Conservation (phyloP, 495 filamentous ascomycete species). For the Lichenothelia convexa region DNA sequence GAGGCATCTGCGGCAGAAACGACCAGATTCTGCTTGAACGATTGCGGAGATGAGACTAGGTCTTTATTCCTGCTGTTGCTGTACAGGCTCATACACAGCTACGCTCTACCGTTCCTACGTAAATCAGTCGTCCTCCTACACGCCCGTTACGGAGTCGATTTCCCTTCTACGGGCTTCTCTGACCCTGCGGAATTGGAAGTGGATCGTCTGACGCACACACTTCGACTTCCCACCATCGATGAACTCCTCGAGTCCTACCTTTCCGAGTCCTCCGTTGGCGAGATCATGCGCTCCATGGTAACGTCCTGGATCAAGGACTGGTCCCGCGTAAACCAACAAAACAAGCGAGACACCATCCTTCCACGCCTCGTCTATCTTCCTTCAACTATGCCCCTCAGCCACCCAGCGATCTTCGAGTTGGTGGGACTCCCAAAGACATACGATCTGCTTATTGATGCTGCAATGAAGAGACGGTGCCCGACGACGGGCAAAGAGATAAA, state of each 20-base stretch:
- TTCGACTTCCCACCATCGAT: conserved; percentile 62
- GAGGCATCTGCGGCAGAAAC: background rate
- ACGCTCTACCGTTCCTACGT: conserved; percentile 75
- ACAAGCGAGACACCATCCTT: no score
- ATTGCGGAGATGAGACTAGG: background rate
- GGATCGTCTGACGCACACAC: conserved; percentile 53
- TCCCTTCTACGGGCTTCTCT: conserved; percentile 52
- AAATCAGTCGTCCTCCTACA: conserved; percentile 71
- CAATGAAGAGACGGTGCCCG: conserved; percentile 66
- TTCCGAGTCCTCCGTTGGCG: conserved; percentile 6
- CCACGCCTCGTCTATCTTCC: background rate
- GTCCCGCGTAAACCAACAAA: conserved; percentile 1
- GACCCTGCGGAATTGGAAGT: conserved; percentile 34
- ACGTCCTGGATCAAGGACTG: conserved; percentile 66
- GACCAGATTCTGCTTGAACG: no score
- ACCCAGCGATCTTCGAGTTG: conserved; percentile 85
- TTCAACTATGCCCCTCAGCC: conserved; percentile 36
- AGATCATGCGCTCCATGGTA: conserved; percentile 34
- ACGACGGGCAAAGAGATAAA: conserved; percentile 76
- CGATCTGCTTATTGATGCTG: conserved; percentile 83
- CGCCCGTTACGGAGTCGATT: conserved; percentile 74
- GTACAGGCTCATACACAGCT: conserved; percentile 45
- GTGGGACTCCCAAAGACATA: conserved; percentile 82
- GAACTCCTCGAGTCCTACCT: conserved; percentile 45
- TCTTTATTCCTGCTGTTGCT: conserved; percentile 16